phyloP scores from a whole-genome alignment of 202 grass and related monocot genomes.

The Dendrocalamus latiflorus region DNA sequence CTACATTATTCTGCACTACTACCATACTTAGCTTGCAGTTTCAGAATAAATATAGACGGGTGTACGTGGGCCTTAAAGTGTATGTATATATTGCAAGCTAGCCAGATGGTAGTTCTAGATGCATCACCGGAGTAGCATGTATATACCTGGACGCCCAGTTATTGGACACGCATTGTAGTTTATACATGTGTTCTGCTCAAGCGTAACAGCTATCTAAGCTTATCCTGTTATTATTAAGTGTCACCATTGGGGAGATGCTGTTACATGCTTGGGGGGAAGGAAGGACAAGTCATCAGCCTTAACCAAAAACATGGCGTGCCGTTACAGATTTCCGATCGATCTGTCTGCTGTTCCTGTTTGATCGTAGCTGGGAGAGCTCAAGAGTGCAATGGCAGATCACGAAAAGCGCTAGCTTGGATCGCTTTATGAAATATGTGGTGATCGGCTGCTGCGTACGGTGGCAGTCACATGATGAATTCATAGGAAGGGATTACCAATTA shows the following conservation, averaged over 20 bases:
- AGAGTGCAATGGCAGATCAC: constrained; percentile 36
- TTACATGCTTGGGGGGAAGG: constrained; percentile 17
- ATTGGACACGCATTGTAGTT: constrained; percentile 31
- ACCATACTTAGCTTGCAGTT: no score
- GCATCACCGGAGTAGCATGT: constrained; percentile 15
- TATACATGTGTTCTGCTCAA: constrained; percentile 21
- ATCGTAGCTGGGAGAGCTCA: neutral
- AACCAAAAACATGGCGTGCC: constrained; percentile 54
- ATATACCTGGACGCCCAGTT: constrained; percentile 9
- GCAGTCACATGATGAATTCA: constrained; percentile 26
- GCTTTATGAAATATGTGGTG: constrained; percentile 33
- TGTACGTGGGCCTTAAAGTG: no score
- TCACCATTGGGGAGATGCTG: constrained; percentile 31
- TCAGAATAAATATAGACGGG: no score
- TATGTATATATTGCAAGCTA: no score
- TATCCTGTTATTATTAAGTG: constrained; percentile 56
- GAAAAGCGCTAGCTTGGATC: neutral
- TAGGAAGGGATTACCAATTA: neutral
- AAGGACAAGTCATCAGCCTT: constrained; percentile 34
- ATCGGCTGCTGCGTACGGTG: constrained; percentile 19
- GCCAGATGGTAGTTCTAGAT: no score
- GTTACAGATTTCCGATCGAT: constrained; percentile 38
- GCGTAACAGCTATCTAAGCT: constrained; percentile 38
- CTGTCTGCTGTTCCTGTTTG: constrained; percentile 15
- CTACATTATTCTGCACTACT: neutral